Conservation (phyloP, 345 rosid genomes). For the Carallia pectinifolia region DNA sequence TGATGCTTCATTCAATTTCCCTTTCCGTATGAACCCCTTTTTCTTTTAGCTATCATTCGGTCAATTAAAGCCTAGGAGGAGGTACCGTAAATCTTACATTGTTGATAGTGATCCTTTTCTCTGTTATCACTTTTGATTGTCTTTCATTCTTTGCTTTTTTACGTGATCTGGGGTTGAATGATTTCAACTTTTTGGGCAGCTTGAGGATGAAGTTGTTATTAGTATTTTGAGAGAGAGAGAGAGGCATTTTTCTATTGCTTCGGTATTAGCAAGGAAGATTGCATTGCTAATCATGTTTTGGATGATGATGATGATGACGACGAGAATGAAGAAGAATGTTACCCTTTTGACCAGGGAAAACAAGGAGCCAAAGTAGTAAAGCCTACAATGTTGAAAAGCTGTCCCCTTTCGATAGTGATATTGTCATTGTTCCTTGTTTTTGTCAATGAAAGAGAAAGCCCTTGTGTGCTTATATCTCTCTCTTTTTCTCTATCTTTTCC, state of each 20-base stretch:
- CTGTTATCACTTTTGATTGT: constrained; percentile 8
- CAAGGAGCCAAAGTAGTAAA: constrained; percentile 16
- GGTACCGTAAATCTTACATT: constrained; percentile 3
- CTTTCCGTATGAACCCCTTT: not conserved
- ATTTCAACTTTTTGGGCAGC: constrained; percentile 24
- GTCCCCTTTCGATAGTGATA: constrained; percentile 24
- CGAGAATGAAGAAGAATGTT: constrained; percentile 12
- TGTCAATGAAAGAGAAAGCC: constrained; percentile 18
- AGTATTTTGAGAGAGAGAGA: not conserved
- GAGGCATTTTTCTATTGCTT: constrained; percentile 17
- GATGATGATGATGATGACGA: constrained; percentile 19
- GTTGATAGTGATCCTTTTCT: not conserved
- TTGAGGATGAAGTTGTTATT: constrained; percentile 20
- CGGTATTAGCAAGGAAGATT: constrained; percentile 33
- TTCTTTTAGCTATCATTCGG: not conserved
- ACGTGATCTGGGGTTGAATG: constrained; percentile 35
- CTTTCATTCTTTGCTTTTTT: constrained; percentile 11
- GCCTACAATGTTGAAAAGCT: constrained; percentile 22
- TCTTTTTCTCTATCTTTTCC: not conserved
- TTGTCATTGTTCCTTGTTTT: constrained; percentile 19
- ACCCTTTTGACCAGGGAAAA: constrained; percentile 21
- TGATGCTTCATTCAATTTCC: not conserved
- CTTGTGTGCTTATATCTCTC: not conserved
- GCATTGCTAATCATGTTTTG: constrained; percentile 14
- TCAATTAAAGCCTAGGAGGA: constrained; percentile 7